Conservation (phyloP, 2,329 filamentous ascomycete genomes). For the Claviceps sp. region DNA sequence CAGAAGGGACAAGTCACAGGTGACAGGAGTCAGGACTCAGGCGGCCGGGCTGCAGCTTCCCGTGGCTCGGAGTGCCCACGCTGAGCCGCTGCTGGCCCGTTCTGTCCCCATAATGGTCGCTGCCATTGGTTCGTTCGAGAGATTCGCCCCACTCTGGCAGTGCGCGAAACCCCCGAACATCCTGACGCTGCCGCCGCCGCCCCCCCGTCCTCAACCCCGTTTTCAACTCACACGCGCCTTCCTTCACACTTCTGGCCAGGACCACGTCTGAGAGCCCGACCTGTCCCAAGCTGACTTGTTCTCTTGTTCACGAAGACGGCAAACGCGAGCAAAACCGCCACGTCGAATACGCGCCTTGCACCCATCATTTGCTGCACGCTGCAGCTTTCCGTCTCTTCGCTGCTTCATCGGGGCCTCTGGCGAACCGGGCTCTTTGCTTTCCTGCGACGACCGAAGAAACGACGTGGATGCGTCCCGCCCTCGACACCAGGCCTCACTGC, state of each 20-base stretch:
- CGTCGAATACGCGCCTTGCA: too few relatives aligned
- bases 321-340: too few relatives aligned
- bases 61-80: neutral
- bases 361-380: too few relatives aligned
- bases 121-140: too few relatives aligned
- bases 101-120: too few relatives aligned
- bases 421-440: neutral
- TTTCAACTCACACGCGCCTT: slow-evolving; percentile 2
- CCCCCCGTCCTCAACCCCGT: neutral
- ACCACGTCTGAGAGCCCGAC: neutral
- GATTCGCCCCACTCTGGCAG: neutral
- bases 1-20: too few relatives aligned
- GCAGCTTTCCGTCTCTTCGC: neutral
- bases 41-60: slow-evolving; percentile 4
- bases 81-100: too few relatives aligned
- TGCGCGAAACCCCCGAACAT: neutral
- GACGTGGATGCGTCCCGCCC: neutral
- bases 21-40: too few relatives aligned
- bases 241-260: neutral
- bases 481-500: slow-evolving; percentile 8
- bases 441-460: neutral
- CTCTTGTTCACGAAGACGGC: too few relatives aligned
- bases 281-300: too few relatives aligned
- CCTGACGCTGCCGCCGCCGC: neutral
- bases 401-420: neutral